Evolutionary conservation across 805 yeast genomes (phyloP).

Genomic region (Sugiyamaella floridensis): DNA sequence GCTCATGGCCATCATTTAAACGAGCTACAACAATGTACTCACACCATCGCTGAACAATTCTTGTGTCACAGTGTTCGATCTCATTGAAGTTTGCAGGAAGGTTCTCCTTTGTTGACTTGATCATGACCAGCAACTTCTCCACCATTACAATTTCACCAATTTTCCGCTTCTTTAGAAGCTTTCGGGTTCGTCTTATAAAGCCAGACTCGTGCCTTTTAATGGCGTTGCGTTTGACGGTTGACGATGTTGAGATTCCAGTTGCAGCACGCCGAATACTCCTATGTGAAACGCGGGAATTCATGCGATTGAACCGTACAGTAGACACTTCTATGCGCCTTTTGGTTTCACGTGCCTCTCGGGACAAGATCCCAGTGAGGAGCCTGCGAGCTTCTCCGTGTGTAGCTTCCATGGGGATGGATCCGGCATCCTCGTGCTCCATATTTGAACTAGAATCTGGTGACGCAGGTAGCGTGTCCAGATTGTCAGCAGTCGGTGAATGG

Average conservation of each 20-base stretch:
- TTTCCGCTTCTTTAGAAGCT: conserved; percentile 13
- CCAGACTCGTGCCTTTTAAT: neutral
- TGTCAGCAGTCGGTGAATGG: neutral
- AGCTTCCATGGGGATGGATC: neutral
- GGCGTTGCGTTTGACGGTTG: neutral
- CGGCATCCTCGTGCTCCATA: neutral
- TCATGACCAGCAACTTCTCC: conserved; percentile 64
- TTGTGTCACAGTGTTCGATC: conserved; percentile 44
- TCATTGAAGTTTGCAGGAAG: conserved; percentile 40
- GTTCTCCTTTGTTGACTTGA: conserved; percentile 35
- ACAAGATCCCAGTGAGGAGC: neutral
- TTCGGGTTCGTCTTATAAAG: conserved; percentile 4
- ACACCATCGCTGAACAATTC: conserved; percentile 66
- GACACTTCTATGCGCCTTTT: neutral
- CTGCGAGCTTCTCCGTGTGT: neutral
- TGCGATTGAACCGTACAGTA: neutral
- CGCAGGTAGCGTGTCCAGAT: neutral
- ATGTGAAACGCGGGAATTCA: neutral
- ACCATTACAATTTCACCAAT: conserved; percentile 57
- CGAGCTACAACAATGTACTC: conserved; percentile 71
- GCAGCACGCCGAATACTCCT: neutral
- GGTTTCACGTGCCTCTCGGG: neutral
- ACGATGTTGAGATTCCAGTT: neutral
- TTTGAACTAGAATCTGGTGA: neutral
- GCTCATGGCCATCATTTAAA: conserved; percentile 43